Percentiles rank a stretch among this genome's conserved stretches.
These are phyloP conservation scores for Boletus barrowsii DNA, from an alignment of 768 basidiomycete genomes.

Conservation along the genomic window DNA sequence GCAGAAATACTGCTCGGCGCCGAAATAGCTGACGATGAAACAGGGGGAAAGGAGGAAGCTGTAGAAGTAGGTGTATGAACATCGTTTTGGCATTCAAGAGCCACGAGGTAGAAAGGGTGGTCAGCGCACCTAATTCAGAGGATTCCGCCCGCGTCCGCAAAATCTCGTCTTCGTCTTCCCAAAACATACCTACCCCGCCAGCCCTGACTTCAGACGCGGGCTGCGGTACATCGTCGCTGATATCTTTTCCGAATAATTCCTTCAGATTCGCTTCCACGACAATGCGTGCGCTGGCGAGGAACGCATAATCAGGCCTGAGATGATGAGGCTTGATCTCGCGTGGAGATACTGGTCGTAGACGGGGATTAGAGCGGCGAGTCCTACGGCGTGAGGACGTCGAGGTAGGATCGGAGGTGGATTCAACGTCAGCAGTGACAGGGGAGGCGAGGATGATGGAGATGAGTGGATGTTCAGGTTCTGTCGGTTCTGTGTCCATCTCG, in stretches of 20 bases:
- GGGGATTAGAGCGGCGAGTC: constrained; percentile 17
- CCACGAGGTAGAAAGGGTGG: not conserved
- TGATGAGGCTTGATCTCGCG: constrained; percentile 27
- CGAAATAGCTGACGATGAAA: not conserved
- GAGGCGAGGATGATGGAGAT: constrained; percentile 10
- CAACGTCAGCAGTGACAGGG: not conserved
- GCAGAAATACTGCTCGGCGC: not conserved
- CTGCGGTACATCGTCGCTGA: not conserved
- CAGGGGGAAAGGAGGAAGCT: not conserved
- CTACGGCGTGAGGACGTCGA: constrained; percentile 11
- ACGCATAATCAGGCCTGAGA: constrained; percentile 48
- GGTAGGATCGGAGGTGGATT: not conserved
- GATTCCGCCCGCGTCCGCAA: not conserved
- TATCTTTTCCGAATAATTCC: constrained; percentile 30
- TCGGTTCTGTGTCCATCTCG: constrained; percentile 8
- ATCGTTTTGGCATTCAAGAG: not conserved
- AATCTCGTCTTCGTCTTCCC: constrained; percentile 27
- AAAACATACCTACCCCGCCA: constrained; percentile 21
- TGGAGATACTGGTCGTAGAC: constrained; percentile 17
- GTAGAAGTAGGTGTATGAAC: not conserved
- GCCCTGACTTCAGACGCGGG: not conserved
- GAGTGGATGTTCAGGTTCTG: constrained; percentile 5
- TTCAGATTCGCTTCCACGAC: constrained; percentile 51
- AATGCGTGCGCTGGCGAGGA: constrained; percentile 47
- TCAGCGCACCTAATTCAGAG: constrained; percentile 3